phyloP scores from a whole-genome alignment of 345 rosid genomes.

The Psidium guajava region DNA sequence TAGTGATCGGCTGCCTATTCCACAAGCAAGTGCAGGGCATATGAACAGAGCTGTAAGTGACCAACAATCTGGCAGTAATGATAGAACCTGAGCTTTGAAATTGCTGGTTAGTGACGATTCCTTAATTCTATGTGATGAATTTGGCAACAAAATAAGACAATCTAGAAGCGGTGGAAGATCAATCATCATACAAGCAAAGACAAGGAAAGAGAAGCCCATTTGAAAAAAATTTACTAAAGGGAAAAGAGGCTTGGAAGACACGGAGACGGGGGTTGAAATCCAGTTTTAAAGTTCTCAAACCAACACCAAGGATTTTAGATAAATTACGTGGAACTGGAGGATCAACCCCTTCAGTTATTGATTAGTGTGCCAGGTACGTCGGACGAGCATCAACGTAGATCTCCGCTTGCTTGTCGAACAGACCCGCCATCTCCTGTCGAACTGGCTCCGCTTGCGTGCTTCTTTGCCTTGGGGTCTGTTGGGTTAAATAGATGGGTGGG shows the following conservation, averaged over 20 bases:
- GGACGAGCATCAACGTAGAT: conserved; percentile 51
- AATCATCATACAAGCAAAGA: not conserved
- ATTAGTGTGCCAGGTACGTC: conserved; percentile 25
- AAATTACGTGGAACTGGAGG: not conserved
- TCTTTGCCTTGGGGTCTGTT: not conserved
- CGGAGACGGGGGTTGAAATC: not conserved
- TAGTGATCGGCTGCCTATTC: conserved; percentile 40
- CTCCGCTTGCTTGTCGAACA: conserved; percentile 56
- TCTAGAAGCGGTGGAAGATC: not conserved
- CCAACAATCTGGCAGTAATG: not conserved
- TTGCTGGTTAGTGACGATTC: no score
- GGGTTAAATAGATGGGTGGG: no score
- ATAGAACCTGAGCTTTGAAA: not conserved
- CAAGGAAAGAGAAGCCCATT: not conserved
- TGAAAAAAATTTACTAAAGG: not conserved
- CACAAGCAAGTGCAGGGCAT: not conserved
- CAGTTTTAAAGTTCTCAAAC: not conserved
- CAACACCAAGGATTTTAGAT: not conserved
- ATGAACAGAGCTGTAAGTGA: not conserved
- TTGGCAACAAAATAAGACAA: no score
- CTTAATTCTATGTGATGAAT: no score
- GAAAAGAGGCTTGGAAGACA: not conserved
- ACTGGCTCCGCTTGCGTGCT: not conserved
- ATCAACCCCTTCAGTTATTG: not conserved
- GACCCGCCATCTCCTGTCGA: conserved; percentile 33